Conservation (phyloP, 768 basidiomycete genomes). For the Leccinum obscurum region DNA sequence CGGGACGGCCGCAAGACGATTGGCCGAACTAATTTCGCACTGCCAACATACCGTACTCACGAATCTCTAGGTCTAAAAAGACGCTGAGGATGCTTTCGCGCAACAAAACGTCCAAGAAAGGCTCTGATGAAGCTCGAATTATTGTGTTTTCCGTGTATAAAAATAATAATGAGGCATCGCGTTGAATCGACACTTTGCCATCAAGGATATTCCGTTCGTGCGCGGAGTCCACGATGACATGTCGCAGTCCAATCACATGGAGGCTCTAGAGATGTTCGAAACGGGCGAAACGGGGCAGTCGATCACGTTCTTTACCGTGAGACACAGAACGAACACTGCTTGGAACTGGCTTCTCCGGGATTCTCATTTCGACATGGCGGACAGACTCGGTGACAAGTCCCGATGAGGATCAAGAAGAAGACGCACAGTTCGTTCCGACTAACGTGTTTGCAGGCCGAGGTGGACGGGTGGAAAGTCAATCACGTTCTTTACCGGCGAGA, state of each 20-base stretch:
- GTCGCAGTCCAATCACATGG: constrained; percentile 80
- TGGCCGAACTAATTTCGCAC: constrained; percentile 35
- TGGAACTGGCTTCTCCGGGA: constrained; percentile 86
- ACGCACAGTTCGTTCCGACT: constrained; percentile 70
- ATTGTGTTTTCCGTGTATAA: constrained; percentile 97
- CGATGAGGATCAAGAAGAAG: constrained; percentile 97
- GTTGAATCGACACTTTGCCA: constrained; percentile 79
- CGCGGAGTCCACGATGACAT: constrained; percentile 82
- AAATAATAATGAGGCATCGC: constrained; percentile 74
- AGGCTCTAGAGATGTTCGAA: constrained; percentile 85
- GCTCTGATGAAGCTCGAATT: constrained; percentile 43
- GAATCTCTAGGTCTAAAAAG: no score
- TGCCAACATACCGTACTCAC: no score
- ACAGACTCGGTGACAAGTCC: constrained; percentile 63
- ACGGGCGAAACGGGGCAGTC: constrained; percentile 73
- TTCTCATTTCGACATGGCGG: constrained; percentile 61
- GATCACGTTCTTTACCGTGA: constrained; percentile 96
- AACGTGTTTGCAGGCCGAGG: no score
- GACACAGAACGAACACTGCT: constrained; percentile 82
- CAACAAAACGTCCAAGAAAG: no score
- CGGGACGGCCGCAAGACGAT: constrained; percentile 50
- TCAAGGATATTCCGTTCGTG: constrained; percentile 76
- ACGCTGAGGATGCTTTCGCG: no score
- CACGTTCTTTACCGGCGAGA: constrained; percentile 95
- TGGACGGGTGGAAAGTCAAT: constrained; percentile 73